Evolutionary conservation across 2,329 filamentous ascomycete genomes (phyloP).

Genomic region (Pseudogymnoascus sp.): DNA sequence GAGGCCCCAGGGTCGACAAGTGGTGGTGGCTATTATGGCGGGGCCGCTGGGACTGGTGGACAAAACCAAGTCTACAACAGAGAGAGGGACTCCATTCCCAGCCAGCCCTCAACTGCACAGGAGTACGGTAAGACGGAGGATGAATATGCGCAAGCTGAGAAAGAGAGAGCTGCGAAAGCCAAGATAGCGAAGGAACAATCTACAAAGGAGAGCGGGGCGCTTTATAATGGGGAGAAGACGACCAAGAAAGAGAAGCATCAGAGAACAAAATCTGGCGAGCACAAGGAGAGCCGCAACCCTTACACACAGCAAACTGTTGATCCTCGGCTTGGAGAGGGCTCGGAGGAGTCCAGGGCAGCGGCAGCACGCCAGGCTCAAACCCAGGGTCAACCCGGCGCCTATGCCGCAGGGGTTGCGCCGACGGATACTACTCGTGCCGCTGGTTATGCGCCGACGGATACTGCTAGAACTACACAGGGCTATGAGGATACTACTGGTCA

Average conservation of each 20-base stretch:
- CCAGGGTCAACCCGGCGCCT: neutral
- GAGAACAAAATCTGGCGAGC: neutral
- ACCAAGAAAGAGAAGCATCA: neutral
- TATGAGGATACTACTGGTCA: neutral
- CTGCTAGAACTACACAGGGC: neutral
- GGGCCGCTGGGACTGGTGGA: no score
- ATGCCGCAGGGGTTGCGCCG: neutral
- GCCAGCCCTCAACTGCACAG: neutral
- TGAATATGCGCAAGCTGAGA: neutral
- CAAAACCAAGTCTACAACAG: neutral
- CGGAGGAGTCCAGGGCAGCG: neutral
- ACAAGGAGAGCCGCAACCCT: neutral
- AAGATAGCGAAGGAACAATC: neutral
- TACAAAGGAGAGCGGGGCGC: neutral
- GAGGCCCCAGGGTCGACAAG: neutral
- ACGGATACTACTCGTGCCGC: neutral
- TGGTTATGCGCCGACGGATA: no score
- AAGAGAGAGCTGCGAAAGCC: neutral
- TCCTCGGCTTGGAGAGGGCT: neutral
- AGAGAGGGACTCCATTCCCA: neutral
- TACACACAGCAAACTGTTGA: constrained; percentile 3
- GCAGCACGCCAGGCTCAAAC: constrained; percentile 22
- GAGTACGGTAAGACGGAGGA: neutral
- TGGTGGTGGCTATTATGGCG: neutral
- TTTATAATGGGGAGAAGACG: neutral